These are phyloP conservation scores for Trypanosoma lewisi DNA, from an alignment of 208 protist genomes.

Conservation along the genomic window DNA sequence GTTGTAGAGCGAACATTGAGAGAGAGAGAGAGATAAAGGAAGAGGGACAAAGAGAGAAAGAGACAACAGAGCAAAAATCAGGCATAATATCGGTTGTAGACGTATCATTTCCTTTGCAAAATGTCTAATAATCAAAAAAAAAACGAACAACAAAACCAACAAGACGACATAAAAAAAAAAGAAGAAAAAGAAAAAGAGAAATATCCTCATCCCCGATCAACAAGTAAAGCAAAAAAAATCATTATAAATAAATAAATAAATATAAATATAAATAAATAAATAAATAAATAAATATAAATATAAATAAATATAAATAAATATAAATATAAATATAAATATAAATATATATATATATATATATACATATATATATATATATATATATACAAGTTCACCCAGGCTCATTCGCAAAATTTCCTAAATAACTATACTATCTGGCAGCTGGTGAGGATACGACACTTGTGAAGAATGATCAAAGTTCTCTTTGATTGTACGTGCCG, in stretches of 20 bases:
- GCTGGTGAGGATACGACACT: slow-evolving; percentile 92
- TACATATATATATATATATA: background rate
- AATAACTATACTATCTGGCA: slow-evolving; percentile 44
- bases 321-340: too few relatives aligned
- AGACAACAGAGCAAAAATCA: too few relatives aligned
- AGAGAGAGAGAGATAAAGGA: too few relatives aligned
- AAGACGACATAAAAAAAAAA: background rate
- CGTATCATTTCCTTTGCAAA: too few relatives aligned
- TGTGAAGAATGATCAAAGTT: slow-evolving; percentile 84
- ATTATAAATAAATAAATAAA: slow-evolving; percentile 12
- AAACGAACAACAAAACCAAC: background rate
- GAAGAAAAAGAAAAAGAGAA: slow-evolving; percentile 14
- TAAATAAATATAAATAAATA: slow-evolving; percentile 4
- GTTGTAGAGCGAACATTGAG: too few relatives aligned
- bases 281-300: too few relatives aligned
- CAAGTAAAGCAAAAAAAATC: background rate
- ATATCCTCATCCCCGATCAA: background rate
- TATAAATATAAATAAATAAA: slow-evolving; percentile 10
- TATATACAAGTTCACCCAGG: background rate
- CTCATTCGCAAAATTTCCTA: background rate
- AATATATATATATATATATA: background rate
- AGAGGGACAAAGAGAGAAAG: too few relatives aligned
- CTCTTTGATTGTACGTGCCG: slow-evolving; percentile 95
- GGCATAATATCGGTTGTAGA: too few relatives aligned
- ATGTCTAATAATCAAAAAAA: background rate